Conservation (phyloP, 495 filamentous ascomycete genomes). For the Amorphotheca resinae region DNA sequence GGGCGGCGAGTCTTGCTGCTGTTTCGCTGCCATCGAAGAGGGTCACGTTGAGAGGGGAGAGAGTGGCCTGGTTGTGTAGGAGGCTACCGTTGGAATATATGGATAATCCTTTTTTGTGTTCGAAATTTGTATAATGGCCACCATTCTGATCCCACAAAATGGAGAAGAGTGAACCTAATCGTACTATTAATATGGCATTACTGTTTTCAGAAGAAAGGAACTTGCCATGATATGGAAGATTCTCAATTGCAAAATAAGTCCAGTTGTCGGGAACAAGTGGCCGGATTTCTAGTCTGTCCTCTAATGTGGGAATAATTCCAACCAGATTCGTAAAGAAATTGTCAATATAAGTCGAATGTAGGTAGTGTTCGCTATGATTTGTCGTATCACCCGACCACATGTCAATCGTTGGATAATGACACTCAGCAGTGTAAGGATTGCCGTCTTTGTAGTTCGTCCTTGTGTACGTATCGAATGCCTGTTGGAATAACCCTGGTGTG, state of each 20-base stretch:
- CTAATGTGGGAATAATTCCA: constrained; percentile 29
- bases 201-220: too few species aligned
- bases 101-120: too few species aligned
- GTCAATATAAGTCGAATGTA: constrained; percentile 34
- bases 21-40: too few species aligned
- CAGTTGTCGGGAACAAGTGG: constrained; percentile 31
- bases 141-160: constrained; percentile 30
- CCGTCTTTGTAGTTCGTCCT: constrained; percentile 33
- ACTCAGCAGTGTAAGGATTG: constrained; percentile 32
- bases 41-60: too few species aligned
- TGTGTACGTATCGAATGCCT: too few species aligned
- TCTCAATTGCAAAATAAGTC: constrained; percentile 35
- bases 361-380: constrained; percentile 34
- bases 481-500: too few species aligned
- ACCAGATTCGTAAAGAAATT: constrained; percentile 36
- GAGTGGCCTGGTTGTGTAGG: too few species aligned
- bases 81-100: constrained; percentile 24
- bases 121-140: too few species aligned
- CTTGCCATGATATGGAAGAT: constrained; percentile 32
- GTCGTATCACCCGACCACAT: constrained; percentile 28
- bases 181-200: too few species aligned
- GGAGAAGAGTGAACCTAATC: too few species aligned
- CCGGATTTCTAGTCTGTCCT: constrained; percentile 26
- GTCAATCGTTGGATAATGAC: constrained; percentile 30
- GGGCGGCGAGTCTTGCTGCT: constrained; percentile 25